Conservation (phyloP, 2,329 filamentous ascomycete genomes). For the Fusarium mundagurra region DNA sequence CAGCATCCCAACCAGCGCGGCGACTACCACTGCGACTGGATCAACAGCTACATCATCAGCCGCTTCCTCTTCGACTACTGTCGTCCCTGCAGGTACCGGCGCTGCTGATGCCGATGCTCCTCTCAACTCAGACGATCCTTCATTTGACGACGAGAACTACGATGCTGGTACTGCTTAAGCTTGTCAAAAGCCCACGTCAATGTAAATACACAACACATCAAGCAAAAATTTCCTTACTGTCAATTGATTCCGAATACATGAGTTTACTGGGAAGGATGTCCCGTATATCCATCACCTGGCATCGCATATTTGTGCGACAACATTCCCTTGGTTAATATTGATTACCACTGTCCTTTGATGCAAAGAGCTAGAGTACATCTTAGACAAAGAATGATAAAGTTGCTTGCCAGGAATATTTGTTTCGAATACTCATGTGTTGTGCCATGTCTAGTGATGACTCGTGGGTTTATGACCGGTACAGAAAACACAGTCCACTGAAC, state of each 20-base stretch:
- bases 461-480: background rate
- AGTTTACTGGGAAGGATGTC: background rate
- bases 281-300: background rate
- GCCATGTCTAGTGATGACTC: no score
- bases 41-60: background rate
- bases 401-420: background rate
- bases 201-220: background rate
- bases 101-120: background rate
- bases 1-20: background rate
- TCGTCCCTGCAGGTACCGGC: background rate
- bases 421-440: no score
- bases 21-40: background rate
- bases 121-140: background rate
- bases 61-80: background rate
- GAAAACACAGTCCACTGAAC: background rate
- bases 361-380: background rate
- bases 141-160: background rate
- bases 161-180: background rate
- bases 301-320: background rate
- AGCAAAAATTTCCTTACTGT: background rate
- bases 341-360: background rate
- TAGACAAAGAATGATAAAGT: slow-evolving; percentile 1
- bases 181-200: background rate
- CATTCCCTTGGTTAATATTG: background rate
- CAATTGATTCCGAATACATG: background rate